phyloP scores from a whole-genome alignment of 139 green algal species.

The Coccomyxa sp. region DNA sequence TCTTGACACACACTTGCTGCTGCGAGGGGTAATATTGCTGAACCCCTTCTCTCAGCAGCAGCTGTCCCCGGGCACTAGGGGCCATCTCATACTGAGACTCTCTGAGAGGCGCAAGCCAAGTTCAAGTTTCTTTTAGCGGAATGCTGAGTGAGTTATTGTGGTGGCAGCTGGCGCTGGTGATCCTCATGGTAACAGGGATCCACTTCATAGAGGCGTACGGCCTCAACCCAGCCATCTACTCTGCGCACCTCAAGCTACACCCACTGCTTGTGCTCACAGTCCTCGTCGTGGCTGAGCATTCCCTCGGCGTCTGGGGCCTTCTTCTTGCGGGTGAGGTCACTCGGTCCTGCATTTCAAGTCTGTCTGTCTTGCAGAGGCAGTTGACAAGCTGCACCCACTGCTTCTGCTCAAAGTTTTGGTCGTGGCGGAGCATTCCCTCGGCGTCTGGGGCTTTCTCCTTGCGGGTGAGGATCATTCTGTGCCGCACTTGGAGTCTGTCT shows the following conservation, averaged over 20 bases:
- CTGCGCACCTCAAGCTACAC: constrained; percentile 89
- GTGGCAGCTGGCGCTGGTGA: constrained; percentile 68
- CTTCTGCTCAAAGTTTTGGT: constrained; percentile 69
- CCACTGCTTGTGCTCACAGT: constrained; percentile 78
- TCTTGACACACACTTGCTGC: too few species aligned
- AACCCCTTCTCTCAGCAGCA: too few species aligned
- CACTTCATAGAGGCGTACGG: constrained; percentile 85
- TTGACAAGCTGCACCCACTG: constrained; percentile 84
- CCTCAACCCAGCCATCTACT: constrained; percentile 85
- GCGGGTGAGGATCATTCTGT: constrained; percentile 41
- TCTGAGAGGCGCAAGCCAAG: too few species aligned
- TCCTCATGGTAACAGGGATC: constrained; percentile 78
- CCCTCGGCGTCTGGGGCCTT: constrained; percentile 88
- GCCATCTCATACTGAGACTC: too few species aligned
- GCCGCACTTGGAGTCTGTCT: background rate
- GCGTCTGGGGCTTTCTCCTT: constrained; percentile 90
- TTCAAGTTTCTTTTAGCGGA: too few species aligned
- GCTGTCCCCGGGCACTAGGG: too few species aligned
- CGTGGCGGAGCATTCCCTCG: constrained; percentile 76
- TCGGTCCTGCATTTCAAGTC: background rate
- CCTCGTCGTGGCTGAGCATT: constrained; percentile 74
- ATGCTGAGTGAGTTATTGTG: too few species aligned
- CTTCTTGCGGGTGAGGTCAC: constrained; percentile 61
- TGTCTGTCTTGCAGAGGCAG: background rate
- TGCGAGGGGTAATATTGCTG: too few species aligned